Evolutionary conservation across 257 asterid species (phyloP).

Genomic region (Osmanthus fragrans): DNA sequence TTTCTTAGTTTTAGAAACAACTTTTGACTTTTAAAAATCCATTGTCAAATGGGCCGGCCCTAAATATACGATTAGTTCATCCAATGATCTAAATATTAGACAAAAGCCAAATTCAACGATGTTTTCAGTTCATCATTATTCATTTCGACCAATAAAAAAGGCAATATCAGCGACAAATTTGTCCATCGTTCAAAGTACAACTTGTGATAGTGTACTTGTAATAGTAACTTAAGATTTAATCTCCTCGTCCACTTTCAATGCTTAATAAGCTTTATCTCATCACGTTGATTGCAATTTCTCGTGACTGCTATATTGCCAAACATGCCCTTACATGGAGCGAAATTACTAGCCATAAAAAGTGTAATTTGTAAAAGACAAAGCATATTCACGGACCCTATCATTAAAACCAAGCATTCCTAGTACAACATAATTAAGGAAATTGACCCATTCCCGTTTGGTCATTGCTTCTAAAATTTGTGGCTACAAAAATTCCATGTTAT

Average conservation of each 20-base stretch:
- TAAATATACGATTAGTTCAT: too few species aligned
- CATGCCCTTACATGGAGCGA: too few species aligned
- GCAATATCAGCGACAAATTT: neutral
- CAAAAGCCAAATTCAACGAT: too few species aligned
- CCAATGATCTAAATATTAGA: too few species aligned
- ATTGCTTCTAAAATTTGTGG: slow-evolving; percentile 2
- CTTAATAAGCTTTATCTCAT: neutral
- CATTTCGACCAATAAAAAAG: neutral
- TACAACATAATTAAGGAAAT: neutral
- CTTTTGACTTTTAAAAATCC: too few species aligned
- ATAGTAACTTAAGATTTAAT: neutral
- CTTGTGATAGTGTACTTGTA: too few species aligned
- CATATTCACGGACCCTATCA: neutral
- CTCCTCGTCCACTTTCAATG: neutral
- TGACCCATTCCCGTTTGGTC: neutral
- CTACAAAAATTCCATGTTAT: neutral
- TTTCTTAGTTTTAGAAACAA: too few species aligned
- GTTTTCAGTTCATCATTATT: neutral
- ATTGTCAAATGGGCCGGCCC: too few species aligned
- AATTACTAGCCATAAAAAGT: too few species aligned
- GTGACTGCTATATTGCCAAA: too few species aligned
- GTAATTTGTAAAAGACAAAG: too few species aligned
- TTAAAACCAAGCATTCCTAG: slow-evolving; percentile 18
- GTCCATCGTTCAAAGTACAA: neutral
- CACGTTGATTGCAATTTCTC: neutral